Base-by-base conservation (phyloP, 2,329 filamentous ascomycete species). In the Trichoderma polysporum region DNA sequence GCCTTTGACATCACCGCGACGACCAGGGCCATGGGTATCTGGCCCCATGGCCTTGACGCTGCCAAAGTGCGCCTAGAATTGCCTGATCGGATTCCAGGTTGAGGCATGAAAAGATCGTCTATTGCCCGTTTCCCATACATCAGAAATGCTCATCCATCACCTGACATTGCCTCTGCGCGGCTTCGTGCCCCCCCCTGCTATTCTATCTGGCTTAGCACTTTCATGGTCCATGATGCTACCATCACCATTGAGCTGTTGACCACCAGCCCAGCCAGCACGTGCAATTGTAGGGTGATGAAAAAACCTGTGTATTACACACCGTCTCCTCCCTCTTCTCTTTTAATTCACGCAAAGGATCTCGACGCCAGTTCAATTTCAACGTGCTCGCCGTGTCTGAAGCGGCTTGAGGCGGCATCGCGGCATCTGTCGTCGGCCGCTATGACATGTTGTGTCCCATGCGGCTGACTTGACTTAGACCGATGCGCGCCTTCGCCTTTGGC, bases 1-100 rank as follows among this genome's bases (percentile, higher is more conserved):
- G 41, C 31, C 31, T 37, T 52, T 52, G 59, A 62, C 59, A 62
- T 62, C 59, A 62, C 59, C 31, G 35, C 31, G 45, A 9, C 47
- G 47, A 13, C 47, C 47, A 27, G 47, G 47, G 25, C 25, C 47
- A 10, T 25, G 25, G 47, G 13, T 33, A 52, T 19, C 22, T 29
- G 47, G 59, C 35, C 59, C 47, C 59, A 52, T 62, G 59, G 59
- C 47, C 35, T 52, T 4, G 2, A 47, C 19, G 31, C 52, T 56
- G 52, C 15, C 52, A 27, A 56, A 15, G 19, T 4, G 31, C 17
- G n/a, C n/a, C n/a, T 2, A 31, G 41, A 45, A 39, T 52, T 52
- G 47, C 59, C 47, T 52, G 22, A 31, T 62, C 10, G 25, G 17
- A 41, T 62, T 52, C 3, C 8, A 1, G 17, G 9, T 45, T 22